Conservation (phyloP, 306 rosid species). For the Psophocarpus tetragonolobus region DNA sequence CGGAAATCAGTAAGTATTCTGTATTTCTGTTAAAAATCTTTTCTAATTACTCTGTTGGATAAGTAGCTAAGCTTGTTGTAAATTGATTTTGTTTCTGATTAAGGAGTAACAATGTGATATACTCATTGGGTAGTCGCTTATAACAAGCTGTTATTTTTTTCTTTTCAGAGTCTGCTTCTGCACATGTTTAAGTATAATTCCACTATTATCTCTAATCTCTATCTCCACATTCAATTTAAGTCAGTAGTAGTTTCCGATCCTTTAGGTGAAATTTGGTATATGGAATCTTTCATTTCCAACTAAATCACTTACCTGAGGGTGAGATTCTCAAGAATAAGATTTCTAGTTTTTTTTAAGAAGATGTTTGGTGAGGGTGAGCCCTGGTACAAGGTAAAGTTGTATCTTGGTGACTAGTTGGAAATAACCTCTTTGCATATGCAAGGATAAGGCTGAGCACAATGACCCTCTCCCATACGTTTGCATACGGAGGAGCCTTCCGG, state of each 20-base stretch:
- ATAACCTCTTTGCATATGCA: too few species aligned
- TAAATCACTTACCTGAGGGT: neutral
- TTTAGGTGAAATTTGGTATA: neutral
- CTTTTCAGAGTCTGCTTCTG: neutral
- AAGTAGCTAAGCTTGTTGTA: neutral
- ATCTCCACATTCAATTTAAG: neutral
- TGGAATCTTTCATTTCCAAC: neutral
- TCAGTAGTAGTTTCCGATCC: neutral
- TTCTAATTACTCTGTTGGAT: neutral
- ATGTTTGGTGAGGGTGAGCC: too few species aligned
- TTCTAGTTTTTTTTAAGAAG: too few species aligned
- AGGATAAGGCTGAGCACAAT: too few species aligned
- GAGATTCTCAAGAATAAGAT: neutral
- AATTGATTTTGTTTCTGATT: slow-evolving; percentile 10
- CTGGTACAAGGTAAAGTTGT: too few species aligned
- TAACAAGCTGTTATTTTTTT: neutral
- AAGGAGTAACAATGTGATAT: neutral
- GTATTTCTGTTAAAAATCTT: slow-evolving; percentile 6
- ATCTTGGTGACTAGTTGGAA: too few species aligned
- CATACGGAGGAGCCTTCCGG: too few species aligned
- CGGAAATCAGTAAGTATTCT: slow-evolving; percentile 64
- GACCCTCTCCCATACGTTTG: too few species aligned
- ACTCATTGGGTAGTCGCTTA: neutral
- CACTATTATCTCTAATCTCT: neutral
- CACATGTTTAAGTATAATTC: neutral